These are phyloP conservation scores for Hamigera avellanea DNA, from an alignment of 495 filamentous ascomycete species.

Conservation along the genomic window DNA sequence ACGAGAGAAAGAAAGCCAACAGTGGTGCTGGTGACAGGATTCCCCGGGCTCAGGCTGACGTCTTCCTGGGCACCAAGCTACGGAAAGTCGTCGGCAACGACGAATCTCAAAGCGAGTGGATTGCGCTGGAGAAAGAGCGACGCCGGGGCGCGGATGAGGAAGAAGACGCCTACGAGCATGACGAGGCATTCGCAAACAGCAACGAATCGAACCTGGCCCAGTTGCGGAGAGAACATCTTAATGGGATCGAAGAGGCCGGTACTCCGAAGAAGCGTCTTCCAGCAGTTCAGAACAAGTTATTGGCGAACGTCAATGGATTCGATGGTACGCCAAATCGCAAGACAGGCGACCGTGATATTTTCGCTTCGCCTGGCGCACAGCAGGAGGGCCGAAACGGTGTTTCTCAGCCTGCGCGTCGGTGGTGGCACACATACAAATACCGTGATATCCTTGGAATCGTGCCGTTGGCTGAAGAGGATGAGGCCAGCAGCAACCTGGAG, in stretches of 20 bases:
- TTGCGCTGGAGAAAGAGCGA: constrained; percentile 34
- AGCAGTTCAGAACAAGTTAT: constrained; percentile 8
- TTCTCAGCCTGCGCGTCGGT: constrained; percentile 21
- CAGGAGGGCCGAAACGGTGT: constrained; percentile 10
- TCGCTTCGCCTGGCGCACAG: constrained; percentile 10
- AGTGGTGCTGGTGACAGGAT: constrained; percentile 53
- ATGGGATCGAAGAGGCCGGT: constrained; percentile 23
- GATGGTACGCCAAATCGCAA: constrained; percentile 7
- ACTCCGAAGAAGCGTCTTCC: constrained; percentile 15
- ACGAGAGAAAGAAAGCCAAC: constrained; percentile 26
- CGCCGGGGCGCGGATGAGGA: constrained; percentile 32
- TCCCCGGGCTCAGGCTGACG: constrained; percentile 39
- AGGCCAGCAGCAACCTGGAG: constrained; percentile 43
- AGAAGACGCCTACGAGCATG: constrained; percentile 25
- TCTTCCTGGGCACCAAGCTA: constrained; percentile 49
- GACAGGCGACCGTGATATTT: not conserved
- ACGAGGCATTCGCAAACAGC: constrained; percentile 12
- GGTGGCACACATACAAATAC: constrained; percentile 85
- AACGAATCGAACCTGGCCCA: constrained; percentile 22
- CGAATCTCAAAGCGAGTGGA: constrained; percentile 27
- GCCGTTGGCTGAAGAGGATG: constrained; percentile 35
- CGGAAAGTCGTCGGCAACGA: constrained; percentile 31
- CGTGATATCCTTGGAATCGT: constrained; percentile 83
- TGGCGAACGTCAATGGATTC: constrained; percentile 7
- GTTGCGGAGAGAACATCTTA: constrained; percentile 19